Base-by-base conservation (phyloP, 345 rosid species). In the Euphorbia lathyris region DNA sequence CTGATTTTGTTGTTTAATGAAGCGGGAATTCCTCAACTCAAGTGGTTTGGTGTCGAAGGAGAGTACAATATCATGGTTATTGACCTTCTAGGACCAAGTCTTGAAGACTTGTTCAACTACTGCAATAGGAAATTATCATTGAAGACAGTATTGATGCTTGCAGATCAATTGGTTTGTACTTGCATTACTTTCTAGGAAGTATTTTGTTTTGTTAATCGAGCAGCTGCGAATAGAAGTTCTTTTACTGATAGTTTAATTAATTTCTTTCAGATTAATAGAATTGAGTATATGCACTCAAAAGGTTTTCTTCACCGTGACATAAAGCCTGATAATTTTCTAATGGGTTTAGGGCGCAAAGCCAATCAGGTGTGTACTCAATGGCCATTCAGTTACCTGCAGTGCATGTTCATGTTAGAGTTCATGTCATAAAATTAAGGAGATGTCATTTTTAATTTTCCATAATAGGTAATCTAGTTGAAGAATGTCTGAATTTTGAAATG, bases 301-400 rank as follows among this genome's bases (percentile, higher is more conserved):
- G 77, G 72, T 42, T 67, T 74, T 74, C 77, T 74, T 62, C 77
- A 74, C 26, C 77, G 77, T 38, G 77, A 74, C 56, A 74, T 74
- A 74, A 74, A 74, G 68, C 77, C 77, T 52, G 77, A 74, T 48
- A 74, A 74, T 56, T 74, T 74, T 52, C 56, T 74, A 3, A 74
- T 74, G 77, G 77, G 77, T 25, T 74, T 74, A 45, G 77, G 72
- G 17, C 77, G 77, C 56, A 74, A 61, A 67, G 77, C 77, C 63
- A 74, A 74, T 67, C 77, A 67, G 77, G 77, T 68, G 16, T 11
- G 27, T n/a, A 53, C 51, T 71, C 27, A 9, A 40, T n/a, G 2
- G 64, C 38, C 40, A 26, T 27, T 57, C 25, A 11, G 26, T 40
- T 40, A 32, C 23, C 16, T 22, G 52, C 34, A 42, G 34, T 3